These are phyloP conservation scores for Flaveria sonorensis DNA, from an alignment of 129 eudicot species.

Conservation along the genomic window DNA sequence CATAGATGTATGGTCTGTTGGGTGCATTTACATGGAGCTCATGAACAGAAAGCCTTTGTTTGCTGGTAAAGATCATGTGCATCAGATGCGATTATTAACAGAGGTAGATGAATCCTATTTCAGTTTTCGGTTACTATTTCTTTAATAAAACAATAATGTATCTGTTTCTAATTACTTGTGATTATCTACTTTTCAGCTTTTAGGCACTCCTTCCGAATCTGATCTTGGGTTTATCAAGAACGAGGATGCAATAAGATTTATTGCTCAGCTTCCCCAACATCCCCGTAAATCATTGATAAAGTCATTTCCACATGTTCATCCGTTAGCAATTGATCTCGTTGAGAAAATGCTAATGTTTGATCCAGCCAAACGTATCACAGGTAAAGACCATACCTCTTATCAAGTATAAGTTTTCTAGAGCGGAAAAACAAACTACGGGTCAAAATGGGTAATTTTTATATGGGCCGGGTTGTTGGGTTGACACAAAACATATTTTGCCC, in stretches of 20 bases:
- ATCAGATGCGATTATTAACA: constrained; percentile 77
- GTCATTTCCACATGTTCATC: constrained; percentile 76
- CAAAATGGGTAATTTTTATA: not conserved
- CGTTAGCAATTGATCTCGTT: constrained; percentile 77
- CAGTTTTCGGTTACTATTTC: not conserved
- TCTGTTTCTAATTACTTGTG: not conserved
- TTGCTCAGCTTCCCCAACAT: constrained; percentile 65
- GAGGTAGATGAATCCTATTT: constrained; percentile 48
- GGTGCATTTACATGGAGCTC: constrained; percentile 90
- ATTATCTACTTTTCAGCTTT: constrained; percentile 44
- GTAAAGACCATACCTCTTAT: constrained; percentile 30
- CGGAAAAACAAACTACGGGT: not conserved
- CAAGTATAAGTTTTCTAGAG: not conserved
- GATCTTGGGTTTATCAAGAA: constrained; percentile 67
- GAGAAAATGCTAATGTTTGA: constrained; percentile 84
- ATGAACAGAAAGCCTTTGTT: constrained; percentile 83
- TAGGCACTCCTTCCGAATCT: constrained; percentile 78
- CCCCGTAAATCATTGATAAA: constrained; percentile 59
- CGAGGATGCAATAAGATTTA: constrained; percentile 80
- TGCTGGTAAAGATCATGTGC: constrained; percentile 86
- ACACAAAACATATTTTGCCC: not conserved
- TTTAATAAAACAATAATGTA: not conserved
- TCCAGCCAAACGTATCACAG: constrained; percentile 80
- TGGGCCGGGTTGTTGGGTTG: not conserved
- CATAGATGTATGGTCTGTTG: constrained; percentile 92